Percentiles rank a stretch among this genome's conserved stretches.
phyloP scores from a whole-genome alignment of 1,139 yeast genomes.

The Yamadazyma kanchanaburiensis region DNA sequence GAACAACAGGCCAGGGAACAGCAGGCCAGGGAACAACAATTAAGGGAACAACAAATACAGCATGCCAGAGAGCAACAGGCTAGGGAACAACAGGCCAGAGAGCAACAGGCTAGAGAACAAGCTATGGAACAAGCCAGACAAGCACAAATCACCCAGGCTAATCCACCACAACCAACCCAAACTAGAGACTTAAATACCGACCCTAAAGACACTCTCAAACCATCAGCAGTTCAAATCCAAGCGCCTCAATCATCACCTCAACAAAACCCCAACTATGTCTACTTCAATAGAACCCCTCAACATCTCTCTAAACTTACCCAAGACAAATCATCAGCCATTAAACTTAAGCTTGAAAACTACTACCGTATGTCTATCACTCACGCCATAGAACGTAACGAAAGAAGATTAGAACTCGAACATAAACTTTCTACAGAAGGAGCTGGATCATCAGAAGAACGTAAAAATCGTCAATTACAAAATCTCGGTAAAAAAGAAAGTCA shows the following conservation, averaged over 20 bases:
- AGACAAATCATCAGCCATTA: slow-evolving; percentile 72
- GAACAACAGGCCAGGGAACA: too few species aligned
- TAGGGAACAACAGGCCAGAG: too few species aligned
- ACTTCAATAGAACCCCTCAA: slow-evolving; percentile 86
- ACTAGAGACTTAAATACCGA: too few species aligned
- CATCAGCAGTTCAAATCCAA: slow-evolving; percentile 3
- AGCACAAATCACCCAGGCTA: too few species aligned
- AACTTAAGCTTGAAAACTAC: slow-evolving; percentile 67
- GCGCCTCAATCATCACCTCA: not conserved
- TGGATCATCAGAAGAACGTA: slow-evolving; percentile 63
- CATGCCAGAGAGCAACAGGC: slow-evolving; percentile 1
- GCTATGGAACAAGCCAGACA: too few species aligned
- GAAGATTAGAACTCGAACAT: slow-evolving; percentile 71
- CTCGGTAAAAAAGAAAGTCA: slow-evolving; percentile 77
- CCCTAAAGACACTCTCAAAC: too few species aligned
- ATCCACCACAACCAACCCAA: too few species aligned
- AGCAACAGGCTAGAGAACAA: too few species aligned
- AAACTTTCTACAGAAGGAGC: slow-evolving; percentile 62
- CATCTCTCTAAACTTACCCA: slow-evolving; percentile 61
- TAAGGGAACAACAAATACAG: slow-evolving; percentile 7
- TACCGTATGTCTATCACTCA: slow-evolving; percentile 76
- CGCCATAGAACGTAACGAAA: slow-evolving; percentile 78
- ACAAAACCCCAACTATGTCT: slow-evolving; percentile 46
- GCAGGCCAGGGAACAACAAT: too few species aligned
- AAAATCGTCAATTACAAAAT: slow-evolving; percentile 66